Percentiles rank a stretch among this genome's conserved stretches.
Conservation (phyloP, 495 filamentous ascomycete genomes). For the Bryoglossum gracile region DNA sequence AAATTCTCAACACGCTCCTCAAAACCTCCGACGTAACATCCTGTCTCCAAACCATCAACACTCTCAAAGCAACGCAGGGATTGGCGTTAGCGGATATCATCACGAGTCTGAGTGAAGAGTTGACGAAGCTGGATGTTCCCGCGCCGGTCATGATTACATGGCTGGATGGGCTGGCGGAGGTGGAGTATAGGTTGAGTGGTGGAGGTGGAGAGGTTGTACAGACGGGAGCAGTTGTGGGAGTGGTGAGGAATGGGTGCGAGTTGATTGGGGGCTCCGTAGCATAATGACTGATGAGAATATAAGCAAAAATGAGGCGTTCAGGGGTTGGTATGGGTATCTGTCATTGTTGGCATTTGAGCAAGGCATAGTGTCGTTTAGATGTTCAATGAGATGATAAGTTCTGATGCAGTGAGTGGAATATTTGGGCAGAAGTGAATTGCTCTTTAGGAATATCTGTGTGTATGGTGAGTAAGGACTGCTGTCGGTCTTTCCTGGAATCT, state of each 20-base stretch:
- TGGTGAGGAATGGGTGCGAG: slow-evolving; percentile 80
- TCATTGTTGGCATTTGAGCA: no score
- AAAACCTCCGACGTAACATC: slow-evolving; percentile 77
- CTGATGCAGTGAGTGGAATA: no score
- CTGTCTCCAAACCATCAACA: slow-evolving; percentile 78
- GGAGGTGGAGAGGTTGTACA: slow-evolving; percentile 87
- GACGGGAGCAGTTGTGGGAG: slow-evolving; percentile 86
- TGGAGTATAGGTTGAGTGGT: slow-evolving; percentile 84
- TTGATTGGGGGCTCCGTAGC: slow-evolving; percentile 40
- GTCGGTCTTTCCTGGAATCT: no score
- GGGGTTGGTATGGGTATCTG: no score
- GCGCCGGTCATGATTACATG: slow-evolving; percentile 81
- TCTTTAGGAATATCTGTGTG: no score
- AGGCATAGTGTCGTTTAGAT: no score
- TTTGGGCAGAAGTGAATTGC: no score
- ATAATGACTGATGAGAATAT: neutral
- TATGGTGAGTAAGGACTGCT: no score
- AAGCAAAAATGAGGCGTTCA: neutral
- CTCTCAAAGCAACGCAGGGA: slow-evolving; percentile 78
- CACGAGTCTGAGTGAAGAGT: slow-evolving; percentile 71
- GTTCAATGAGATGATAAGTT: no score
- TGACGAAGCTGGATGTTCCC: slow-evolving; percentile 77
- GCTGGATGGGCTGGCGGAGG: slow-evolving; percentile 85
- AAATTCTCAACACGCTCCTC: slow-evolving; percentile 77
- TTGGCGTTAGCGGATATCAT: slow-evolving; percentile 91